Conservation (phyloP, 108 stramenopile species). For the Conticribra guillardii region DNA sequence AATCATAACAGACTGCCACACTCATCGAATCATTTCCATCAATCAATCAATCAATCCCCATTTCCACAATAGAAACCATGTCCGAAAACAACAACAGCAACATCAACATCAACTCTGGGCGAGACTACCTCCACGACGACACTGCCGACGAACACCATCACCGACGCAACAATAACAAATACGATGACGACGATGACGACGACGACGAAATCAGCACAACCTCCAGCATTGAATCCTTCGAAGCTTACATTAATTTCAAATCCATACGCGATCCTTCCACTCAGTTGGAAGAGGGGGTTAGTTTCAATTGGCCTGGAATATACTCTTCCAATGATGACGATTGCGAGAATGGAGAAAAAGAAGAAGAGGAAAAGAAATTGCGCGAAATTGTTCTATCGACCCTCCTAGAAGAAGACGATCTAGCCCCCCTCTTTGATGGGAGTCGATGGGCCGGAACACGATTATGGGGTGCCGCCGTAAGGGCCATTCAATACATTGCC, state of each 20-base stretch:
- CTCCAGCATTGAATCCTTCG: conserved; percentile 26
- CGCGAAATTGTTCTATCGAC: conserved; percentile 62
- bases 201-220: conserved; percentile 1
- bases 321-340: conserved; percentile 12
- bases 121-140: neutral
- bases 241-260: conserved; percentile 37
- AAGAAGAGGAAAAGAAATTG: conserved; percentile 6
- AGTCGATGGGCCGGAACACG: conserved; percentile 89
- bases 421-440: conserved; percentile 85
- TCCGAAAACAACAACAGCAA: no score
- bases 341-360: neutral
- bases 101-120: no score
- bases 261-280: conserved; percentile 32
- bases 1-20: no score
- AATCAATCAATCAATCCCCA: no score
- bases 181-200: conserved; percentile 1
- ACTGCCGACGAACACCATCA: neutral
- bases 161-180: neutral
- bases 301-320: conserved; percentile 41
- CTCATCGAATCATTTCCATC: no score
- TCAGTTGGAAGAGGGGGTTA: conserved; percentile 24
- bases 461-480: conserved; percentile 81
- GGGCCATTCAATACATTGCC: conserved; percentile 67
- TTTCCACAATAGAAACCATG: no score
- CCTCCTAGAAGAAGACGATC: conserved; percentile 55